A percentile compares a stretch with the other conserved stretches of the same genome.
phyloP scores from a whole-genome alignment of 176 grass and related monocot species.

The Oropetium thomaeum region DNA sequence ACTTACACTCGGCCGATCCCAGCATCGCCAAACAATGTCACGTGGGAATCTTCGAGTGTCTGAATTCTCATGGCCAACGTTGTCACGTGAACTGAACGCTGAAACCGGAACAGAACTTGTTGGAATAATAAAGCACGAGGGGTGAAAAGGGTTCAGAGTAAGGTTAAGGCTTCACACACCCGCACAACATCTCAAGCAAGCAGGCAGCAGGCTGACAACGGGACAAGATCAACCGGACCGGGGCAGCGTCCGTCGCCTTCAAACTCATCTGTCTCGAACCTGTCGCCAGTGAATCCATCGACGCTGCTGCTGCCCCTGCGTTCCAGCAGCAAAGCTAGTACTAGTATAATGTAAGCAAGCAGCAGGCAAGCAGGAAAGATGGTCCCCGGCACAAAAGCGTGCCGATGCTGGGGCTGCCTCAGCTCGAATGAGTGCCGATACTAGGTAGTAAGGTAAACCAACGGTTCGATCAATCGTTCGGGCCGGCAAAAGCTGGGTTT shows the following conservation, averaged over 20 bases:
- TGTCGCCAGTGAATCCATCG: not conserved
- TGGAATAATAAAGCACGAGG: not conserved
- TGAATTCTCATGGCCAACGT: not conserved
- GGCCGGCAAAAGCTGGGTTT: not conserved
- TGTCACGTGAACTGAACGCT: not conserved
- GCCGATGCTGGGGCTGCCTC: not conserved
- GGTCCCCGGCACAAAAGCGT: not conserved
- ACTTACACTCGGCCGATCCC: not conserved
- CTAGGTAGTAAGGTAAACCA: not conserved
- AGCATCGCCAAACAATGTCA: not conserved
- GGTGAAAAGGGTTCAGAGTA: too few relatives aligned
- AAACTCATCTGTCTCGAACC: constrained; percentile 17
- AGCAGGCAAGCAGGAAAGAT: not conserved
- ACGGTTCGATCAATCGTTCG: not conserved
- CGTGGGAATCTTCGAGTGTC: not conserved
- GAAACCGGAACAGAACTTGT: not conserved
- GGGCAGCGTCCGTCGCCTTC: not conserved
- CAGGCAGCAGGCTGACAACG: too few relatives aligned
- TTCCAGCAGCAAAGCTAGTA: not conserved
- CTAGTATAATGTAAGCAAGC: too few relatives aligned
- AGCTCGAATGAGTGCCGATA: not conserved
- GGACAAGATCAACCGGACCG: not conserved
- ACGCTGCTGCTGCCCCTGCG: not conserved
- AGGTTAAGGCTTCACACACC: too few relatives aligned
- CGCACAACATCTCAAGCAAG: not conserved